phyloP scores from a whole-genome alignment of 164 flowering plant species.

The Platanus orientalis region DNA sequence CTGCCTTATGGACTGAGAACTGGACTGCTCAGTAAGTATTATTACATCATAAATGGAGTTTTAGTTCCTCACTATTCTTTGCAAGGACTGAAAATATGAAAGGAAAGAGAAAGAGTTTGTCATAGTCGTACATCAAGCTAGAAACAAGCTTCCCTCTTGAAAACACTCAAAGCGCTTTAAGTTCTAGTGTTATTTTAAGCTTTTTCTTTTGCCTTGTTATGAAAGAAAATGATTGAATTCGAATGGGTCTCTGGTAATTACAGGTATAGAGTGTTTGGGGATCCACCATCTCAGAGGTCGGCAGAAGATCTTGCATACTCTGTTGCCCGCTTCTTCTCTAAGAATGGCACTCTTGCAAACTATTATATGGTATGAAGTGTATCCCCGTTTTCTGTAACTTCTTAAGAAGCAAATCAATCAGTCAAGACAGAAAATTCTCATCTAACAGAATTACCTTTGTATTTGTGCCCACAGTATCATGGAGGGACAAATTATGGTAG shows the following conservation, averaged over 20 bases:
- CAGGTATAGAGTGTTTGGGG: slow-evolving; percentile 84
- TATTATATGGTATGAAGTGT: slow-evolving; percentile 69
- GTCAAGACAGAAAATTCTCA: too few relatives aligned
- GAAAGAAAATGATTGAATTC: neutral
- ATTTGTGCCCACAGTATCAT: slow-evolving; percentile 43
- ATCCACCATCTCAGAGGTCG: slow-evolving; percentile 84
- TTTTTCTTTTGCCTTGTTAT: too few relatives aligned
- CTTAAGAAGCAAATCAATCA: neutral
- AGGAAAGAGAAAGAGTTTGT: too few relatives aligned
- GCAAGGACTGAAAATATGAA: too few relatives aligned
- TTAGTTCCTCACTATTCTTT: too few relatives aligned
- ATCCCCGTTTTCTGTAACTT: neutral
- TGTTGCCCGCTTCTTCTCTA: slow-evolving; percentile 81
- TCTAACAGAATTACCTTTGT: neutral
- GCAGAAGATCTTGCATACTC: slow-evolving; percentile 84
- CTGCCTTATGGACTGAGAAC: slow-evolving; percentile 86
- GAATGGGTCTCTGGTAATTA: slow-evolving; percentile 1
- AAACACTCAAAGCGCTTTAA: slow-evolving; percentile 83
- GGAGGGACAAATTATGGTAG: slow-evolving; percentile 84
- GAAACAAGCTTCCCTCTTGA: slow-evolving; percentile 27
- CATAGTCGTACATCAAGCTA: too few relatives aligned
- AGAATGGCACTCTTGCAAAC: slow-evolving; percentile 65
- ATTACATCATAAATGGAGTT: neutral
- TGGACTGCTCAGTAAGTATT: slow-evolving; percentile 90
- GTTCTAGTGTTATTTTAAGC: slow-evolving; percentile 39